These are phyloP conservation scores for Aureobasidium melanogenum DNA, from an alignment of 2,329 filamentous ascomycete species.

Conservation along the genomic window DNA sequence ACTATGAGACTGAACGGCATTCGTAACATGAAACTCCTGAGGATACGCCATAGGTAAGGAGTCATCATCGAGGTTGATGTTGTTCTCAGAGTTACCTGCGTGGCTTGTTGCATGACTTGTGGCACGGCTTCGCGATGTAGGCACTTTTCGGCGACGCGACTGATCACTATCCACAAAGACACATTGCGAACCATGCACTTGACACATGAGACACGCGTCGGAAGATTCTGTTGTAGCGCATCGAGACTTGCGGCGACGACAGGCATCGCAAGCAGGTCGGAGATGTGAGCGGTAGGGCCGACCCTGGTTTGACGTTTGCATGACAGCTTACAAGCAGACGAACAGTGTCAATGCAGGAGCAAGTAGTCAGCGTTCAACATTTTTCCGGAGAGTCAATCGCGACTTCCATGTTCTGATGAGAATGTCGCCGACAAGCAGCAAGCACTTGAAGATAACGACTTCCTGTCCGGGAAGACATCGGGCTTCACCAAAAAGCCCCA, in stretches of 20 bases:
- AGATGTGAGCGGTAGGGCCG: conserved; percentile 36
- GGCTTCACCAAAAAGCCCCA: neutral
- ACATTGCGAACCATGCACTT: conserved; percentile 29
- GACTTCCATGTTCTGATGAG: neutral
- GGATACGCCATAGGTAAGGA: neutral
- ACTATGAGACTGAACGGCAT: neutral
- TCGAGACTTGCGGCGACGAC: conserved; percentile 32
- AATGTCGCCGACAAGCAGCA: neutral
- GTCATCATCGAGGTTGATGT: neutral
- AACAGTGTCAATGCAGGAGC: no score
- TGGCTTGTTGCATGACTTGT: neutral
- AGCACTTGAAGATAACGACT: neutral
- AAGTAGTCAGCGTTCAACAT: neutral
- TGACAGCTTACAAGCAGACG: neutral
- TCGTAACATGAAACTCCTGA: no score
- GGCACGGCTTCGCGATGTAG: neutral
- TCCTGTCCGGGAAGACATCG: neutral
- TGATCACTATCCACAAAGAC: neutral
- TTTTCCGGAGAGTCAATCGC: neutral
- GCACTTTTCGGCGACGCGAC: neutral
- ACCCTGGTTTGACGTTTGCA: neutral
- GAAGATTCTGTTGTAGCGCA: conserved; percentile 28
- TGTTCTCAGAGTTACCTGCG: neutral
- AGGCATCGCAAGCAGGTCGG: conserved; percentile 32
- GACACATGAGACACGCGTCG: conserved; percentile 26